phyloP scores from a whole-genome alignment of 73 alveolate genomes.

The Paramecium primaurelia region DNA sequence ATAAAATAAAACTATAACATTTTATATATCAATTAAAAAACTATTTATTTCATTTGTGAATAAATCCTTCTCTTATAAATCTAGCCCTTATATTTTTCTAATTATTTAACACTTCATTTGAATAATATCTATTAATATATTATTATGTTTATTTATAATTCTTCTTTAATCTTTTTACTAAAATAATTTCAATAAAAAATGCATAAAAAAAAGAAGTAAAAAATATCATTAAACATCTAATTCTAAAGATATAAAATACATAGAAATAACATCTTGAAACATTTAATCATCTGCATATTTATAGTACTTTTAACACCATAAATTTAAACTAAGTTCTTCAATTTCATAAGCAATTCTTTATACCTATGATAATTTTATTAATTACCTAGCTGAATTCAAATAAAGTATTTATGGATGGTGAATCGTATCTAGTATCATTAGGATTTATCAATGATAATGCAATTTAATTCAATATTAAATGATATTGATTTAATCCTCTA shows the following conservation, averaged over 20 bases:
- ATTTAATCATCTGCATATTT: background rate
- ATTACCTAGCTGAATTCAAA: background rate
- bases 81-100: background rate
- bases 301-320: background rate
- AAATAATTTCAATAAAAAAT: background rate
- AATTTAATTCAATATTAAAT: background rate
- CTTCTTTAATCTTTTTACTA: background rate
- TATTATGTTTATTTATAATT: background rate
- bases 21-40: background rate
- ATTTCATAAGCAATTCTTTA: background rate
- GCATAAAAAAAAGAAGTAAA: background rate
- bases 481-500: background rate
- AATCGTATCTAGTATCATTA: background rate
- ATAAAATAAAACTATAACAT: background rate
- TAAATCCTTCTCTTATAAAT: background rate
- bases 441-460: background rate
- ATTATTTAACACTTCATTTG: background rate
- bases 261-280: background rate
- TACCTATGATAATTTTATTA: background rate
- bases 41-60: background rate
- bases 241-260: background rate
- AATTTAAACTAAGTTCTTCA: background rate
- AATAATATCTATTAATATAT: background rate
- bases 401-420: background rate
- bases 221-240: background rate